Evolutionary conservation across 2,329 filamentous ascomycete species (phyloP).

Genomic region (Teratosphaeria gauchensis): DNA sequence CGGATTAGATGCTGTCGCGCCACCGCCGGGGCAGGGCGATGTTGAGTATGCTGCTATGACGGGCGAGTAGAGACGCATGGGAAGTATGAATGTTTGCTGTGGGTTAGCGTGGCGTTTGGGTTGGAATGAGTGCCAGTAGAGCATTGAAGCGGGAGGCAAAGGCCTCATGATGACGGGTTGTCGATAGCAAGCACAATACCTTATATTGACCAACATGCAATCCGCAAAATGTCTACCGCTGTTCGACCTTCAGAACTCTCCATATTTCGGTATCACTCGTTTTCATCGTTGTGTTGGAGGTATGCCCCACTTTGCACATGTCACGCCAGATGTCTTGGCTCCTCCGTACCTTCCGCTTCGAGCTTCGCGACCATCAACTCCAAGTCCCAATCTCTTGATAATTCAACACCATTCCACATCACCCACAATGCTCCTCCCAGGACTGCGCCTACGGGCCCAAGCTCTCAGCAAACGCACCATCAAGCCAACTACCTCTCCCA

Average conservation of each 20-base stretch:
- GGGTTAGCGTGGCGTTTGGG: not conserved
- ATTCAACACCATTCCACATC: not conserved
- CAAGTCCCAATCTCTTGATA: not conserved
- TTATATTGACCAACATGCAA: too few relatives aligned
- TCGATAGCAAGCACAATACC: not conserved
- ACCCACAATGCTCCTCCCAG: not conserved
- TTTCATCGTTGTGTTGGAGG: too few relatives aligned
- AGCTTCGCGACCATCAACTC: not conserved
- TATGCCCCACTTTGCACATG: not conserved
- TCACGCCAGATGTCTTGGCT: not conserved
- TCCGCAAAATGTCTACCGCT: too few relatives aligned
- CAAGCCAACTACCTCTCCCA: conserved; percentile 1
- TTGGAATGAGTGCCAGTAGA: not conserved
- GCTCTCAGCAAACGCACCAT: not conserved
- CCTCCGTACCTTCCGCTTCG: not conserved
- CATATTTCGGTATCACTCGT: too few relatives aligned
- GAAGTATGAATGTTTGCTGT: not conserved
- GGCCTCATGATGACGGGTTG: not conserved
- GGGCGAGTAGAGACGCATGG: conserved; percentile 25
- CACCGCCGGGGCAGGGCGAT: conserved; percentile 70
- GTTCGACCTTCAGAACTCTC: too few relatives aligned
- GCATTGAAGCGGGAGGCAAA: not conserved
- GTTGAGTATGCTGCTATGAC: conserved; percentile 77
- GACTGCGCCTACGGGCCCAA: not conserved
- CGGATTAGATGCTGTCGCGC: conserved; percentile 48